Conservation (phyloP, 177 flowering plant species). For the Vitis hybrid region DNA sequence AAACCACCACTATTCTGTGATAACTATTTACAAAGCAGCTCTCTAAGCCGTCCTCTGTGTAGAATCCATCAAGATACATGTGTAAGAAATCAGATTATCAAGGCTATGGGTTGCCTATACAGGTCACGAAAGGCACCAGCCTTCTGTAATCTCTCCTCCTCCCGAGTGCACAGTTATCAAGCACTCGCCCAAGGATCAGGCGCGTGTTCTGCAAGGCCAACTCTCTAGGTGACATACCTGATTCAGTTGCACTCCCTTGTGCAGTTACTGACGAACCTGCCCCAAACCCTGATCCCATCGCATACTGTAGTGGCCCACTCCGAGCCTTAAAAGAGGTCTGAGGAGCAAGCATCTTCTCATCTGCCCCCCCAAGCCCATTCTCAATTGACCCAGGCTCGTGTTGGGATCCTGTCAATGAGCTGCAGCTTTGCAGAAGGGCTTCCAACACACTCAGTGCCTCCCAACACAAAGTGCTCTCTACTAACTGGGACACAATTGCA, state of each 20-base stretch:
- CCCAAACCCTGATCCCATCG: slow-evolving; percentile 50
- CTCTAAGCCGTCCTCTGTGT: neutral
- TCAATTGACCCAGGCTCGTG: slow-evolving; percentile 57
- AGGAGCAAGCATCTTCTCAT: slow-evolving; percentile 72
- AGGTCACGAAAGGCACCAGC: slow-evolving; percentile 86
- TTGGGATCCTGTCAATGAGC: slow-evolving; percentile 64
- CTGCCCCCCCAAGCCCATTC: slow-evolving; percentile 61
- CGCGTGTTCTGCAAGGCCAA: slow-evolving; percentile 88
- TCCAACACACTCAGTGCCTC: slow-evolving; percentile 94
- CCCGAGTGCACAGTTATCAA: slow-evolving; percentile 80
- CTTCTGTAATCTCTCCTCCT: slow-evolving; percentile 85
- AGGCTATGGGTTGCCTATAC: slow-evolving; percentile 32
- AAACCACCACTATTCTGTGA: too few species aligned
- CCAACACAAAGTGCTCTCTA: slow-evolving; percentile 97
- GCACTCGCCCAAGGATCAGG: slow-evolving; percentile 85
- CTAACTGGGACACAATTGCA: slow-evolving; percentile 92
- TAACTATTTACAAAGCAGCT: too few species aligned
- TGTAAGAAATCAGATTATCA: neutral
- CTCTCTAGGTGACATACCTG: slow-evolving; percentile 64
- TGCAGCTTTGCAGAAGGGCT: slow-evolving; percentile 95
- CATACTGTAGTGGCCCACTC: slow-evolving; percentile 80
- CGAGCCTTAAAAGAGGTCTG: slow-evolving; percentile 87
- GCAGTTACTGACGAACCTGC: slow-evolving; percentile 25
- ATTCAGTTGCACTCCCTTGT: slow-evolving; percentile 43
- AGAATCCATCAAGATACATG: neutral